phyloP scores from a whole-genome alignment of 306 rosid species.

The Vigna trinervia region DNA sequence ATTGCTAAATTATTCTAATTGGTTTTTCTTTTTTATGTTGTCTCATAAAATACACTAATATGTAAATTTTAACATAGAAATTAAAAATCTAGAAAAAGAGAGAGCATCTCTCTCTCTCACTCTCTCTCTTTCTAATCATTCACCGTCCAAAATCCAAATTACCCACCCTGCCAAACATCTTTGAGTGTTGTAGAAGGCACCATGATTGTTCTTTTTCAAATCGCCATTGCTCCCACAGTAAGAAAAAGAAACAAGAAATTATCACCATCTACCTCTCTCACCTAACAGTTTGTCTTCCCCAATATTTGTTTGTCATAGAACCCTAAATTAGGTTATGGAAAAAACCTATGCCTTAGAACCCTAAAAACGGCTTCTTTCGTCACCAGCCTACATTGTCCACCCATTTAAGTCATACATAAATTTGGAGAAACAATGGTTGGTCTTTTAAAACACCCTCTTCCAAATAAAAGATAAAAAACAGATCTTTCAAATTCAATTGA shows the following conservation, averaged over 20 bases:
- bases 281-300: constrained; percentile 35
- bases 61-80: too few relatives aligned
- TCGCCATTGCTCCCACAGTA: constrained; percentile 9
- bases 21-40: background rate
- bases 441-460: background rate
- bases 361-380: background rate
- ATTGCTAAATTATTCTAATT: constrained; percentile 8
- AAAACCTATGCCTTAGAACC: background rate
- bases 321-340: background rate
- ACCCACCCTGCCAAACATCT: constrained; percentile 41
- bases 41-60: too few relatives aligned
- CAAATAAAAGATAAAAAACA: background rate
- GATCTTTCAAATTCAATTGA: background rate
- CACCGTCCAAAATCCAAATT: constrained; percentile 25
- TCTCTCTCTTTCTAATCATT: constrained; percentile 36
- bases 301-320: too few relatives aligned
- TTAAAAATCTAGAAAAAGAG: background rate
- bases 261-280: constrained; percentile 40
- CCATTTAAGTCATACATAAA: background rate
- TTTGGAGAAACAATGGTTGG: background rate
- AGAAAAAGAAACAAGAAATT: constrained; percentile 17
- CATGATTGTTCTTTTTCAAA: constrained; percentile 38
- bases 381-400: background rate
- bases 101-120: constrained; percentile 30
- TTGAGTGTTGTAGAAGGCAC: constrained; percentile 49